These are phyloP conservation scores for Bacidia gigantensis DNA, from an alignment of 495 filamentous ascomycete species.

Conservation along the genomic window DNA sequence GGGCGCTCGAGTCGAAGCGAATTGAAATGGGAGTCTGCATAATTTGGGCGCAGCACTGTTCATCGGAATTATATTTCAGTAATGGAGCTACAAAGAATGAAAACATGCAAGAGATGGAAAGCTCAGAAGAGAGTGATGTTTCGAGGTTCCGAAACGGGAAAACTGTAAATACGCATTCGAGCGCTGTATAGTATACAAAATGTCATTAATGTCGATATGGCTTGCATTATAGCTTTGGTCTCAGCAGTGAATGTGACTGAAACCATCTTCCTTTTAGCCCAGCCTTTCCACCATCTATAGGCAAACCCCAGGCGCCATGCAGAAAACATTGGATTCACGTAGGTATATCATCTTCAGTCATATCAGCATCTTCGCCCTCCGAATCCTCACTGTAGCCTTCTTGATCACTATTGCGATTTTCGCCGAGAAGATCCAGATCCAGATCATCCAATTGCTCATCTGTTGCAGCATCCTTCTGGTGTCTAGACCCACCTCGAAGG, in stretches of 20 bases:
- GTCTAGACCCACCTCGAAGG: neutral
- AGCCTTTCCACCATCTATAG: neutral
- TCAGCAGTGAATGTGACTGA: too few relatives aligned
- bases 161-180: neutral
- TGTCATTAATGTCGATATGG: too few relatives aligned
- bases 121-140: neutral
- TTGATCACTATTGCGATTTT: slow-evolving; percentile 33
- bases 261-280: neutral
- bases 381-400: slow-evolving; percentile 23
- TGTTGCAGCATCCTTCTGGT: slow-evolving; percentile 14
- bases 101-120: neutral
- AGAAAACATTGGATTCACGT: neutral
- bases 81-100: neutral
- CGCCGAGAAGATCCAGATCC: slow-evolving; percentile 37
- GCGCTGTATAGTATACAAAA: too few relatives aligned
- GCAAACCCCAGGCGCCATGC: neutral
- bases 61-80: neutral
- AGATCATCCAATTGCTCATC: slow-evolving; percentile 35
- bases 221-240: too few relatives aligned
- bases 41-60: neutral
- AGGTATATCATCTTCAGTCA: slow-evolving; percentile 25
- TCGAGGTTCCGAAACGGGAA: neutral
- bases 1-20: neutral
- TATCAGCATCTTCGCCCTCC: slow-evolving; percentile 32
- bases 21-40: neutral